Percentiles rank a stretch among this genome's conserved stretches.
Evolutionary conservation across 2,329 filamentous ascomycete species (phyloP).

Genomic region (Epichloe typhina): DNA sequence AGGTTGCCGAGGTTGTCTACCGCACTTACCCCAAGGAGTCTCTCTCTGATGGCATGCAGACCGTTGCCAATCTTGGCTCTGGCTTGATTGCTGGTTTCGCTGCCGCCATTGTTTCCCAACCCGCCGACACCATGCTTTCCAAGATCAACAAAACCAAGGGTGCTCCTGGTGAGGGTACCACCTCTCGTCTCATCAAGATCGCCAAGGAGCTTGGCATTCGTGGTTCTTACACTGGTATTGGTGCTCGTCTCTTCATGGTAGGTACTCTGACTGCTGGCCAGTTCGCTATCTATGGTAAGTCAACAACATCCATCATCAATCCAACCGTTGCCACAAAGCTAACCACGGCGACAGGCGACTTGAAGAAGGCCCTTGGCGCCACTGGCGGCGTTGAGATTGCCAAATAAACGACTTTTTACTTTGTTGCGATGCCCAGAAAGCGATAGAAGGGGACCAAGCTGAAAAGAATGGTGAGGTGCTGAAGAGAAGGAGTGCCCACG

Average conservation of each 20-base stretch:
- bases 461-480: neutral
- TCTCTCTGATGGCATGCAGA: slow-evolving; percentile 57
- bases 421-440: neutral
- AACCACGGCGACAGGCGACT: slow-evolving; percentile 28
- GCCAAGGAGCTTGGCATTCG: slow-evolving; percentile 70
- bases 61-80: slow-evolving; percentile 60
- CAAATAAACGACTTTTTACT: slow-evolving; percentile 9
- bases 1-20: slow-evolving; percentile 67
- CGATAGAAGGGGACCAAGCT: neutral
- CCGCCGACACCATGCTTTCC: slow-evolving; percentile 84
- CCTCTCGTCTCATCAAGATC: slow-evolving; percentile 74
- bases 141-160: slow-evolving; percentile 96
- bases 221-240: slow-evolving; percentile 70
- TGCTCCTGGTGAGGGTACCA: slow-evolving; percentile 72
- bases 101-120: slow-evolving; percentile 76
- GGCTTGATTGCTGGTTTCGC: slow-evolving; percentile 55
- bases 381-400: slow-evolving; percentile 13
- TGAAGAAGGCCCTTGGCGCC: slow-evolving; percentile 47
- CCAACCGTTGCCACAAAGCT: neutral
- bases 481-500: neutral
- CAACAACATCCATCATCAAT: neutral
- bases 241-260: slow-evolving; percentile 52
- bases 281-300: slow-evolving; percentile 67
- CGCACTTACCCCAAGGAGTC: slow-evolving; percentile 54
- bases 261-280: slow-evolving; percentile 67